phyloP scores from a whole-genome alignment of 2,329 filamentous ascomycete genomes.

The Berkeleyomyces basicola region DNA sequence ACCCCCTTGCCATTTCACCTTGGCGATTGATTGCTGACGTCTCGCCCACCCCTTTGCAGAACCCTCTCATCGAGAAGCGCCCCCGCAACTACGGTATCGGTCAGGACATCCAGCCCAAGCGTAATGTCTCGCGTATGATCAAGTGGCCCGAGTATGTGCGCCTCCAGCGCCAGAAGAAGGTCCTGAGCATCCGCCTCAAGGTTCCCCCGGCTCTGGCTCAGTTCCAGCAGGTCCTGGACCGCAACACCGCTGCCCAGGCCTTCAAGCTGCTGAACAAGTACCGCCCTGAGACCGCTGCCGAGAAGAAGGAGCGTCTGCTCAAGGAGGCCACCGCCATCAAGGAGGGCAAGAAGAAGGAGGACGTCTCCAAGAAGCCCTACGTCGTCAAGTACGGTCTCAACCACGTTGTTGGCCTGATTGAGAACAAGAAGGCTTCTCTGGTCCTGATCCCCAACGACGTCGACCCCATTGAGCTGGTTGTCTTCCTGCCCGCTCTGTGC shows the following conservation, averaged over 20 bases:
- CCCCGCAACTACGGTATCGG: slow-evolving; percentile 96
- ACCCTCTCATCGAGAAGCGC: slow-evolving; percentile 98
- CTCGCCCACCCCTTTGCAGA: slow-evolving; percentile 37
- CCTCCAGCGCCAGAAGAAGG: slow-evolving; percentile 86
- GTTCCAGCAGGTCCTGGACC: slow-evolving; percentile 94
- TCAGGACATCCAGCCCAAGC: slow-evolving; percentile 93
- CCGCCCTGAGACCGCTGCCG: slow-evolving; percentile 93
- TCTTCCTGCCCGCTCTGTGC: slow-evolving; percentile 98
- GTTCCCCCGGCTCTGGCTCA: slow-evolving; percentile 93
- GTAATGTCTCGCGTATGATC: slow-evolving; percentile 95
- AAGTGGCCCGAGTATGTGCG: slow-evolving; percentile 99
- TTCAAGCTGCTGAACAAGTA: slow-evolving; percentile 99
- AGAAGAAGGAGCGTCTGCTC: slow-evolving; percentile 99
- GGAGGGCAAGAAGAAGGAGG: slow-evolving; percentile 99
- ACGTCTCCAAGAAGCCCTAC: slow-evolving; percentile 99
- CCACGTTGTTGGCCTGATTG: slow-evolving; percentile 92
- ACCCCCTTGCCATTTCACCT: too few relatives aligned
- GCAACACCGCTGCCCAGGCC: slow-evolving; percentile 87
- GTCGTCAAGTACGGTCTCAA: slow-evolving; percentile 99
- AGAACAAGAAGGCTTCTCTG: slow-evolving; percentile 99
- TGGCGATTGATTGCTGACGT: slow-evolving; percentile 11
- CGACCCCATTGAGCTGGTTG: slow-evolving; percentile 97
- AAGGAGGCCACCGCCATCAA: slow-evolving; percentile 96
- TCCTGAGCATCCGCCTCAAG: slow-evolving; percentile 96
- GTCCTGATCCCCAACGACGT: slow-evolving; percentile 99